Base-by-base conservation (phyloP, 148 eudicot genomes). In the Chenopodium formosanum region DNA sequence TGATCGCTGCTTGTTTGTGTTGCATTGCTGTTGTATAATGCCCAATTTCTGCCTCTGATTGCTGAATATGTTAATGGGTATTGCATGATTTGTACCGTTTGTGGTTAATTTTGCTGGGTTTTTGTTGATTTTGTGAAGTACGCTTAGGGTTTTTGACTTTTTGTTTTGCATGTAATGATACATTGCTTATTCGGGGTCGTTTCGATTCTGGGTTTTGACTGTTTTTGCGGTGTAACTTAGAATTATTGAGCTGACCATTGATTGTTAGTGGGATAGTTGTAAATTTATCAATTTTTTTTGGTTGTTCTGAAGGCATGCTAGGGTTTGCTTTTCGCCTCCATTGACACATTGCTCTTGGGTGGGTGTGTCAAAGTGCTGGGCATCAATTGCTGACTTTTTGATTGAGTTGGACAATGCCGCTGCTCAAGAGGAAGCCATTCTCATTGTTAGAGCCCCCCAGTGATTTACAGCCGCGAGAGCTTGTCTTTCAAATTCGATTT, bases 351-450 rank as follows among this genome's bases (percentile, higher is more conserved):
- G 77, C 79, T 58, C 67, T 11, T 0, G 23, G 82, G 75, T 79
- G 71, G 53, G 47, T 78, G 73, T 37, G 52, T 48, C 32, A 48
- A 73, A 80, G 76, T 66, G n/a, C 25, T 48, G 73, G 78, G 82
- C 75, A 58, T 79, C 12, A 29, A 70, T 85, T 64, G 44, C 14
- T 46, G 81, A 70, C 73, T 70, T 67, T 53, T 60, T 70, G 67
- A 50, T 77, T 71, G 73, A 80, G 56, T 58, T 80, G 64, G 82
- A 79, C 46, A 81, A 96, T 96, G 99, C 99, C 99, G 73, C 84
- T 94, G 56, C 91, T 87, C 64, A 94, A 90, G 82, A 80, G 92
- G 74, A 96, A 90, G 84, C 94, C 97, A n/a, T 91, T 94, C 86
- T 76, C 88, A 29, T 82, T 92, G 87, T 73, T 86, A 82, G 95